phyloP scores from a whole-genome alignment of 2,329 filamentous ascomycete species.

The Pezicula radicicola region DNA sequence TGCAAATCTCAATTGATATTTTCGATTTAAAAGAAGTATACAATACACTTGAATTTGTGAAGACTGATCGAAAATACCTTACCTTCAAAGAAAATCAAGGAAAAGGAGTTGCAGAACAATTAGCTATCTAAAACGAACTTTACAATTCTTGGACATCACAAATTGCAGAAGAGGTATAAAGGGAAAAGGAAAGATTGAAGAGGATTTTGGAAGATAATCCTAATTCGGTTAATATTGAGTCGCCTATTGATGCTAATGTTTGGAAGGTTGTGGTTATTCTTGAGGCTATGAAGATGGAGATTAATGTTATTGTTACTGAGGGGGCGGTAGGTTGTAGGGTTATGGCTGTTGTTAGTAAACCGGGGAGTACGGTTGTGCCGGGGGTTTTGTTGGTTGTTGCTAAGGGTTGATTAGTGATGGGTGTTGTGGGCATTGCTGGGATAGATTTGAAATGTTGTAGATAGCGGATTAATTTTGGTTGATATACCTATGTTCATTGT shows the following conservation, averaged over 20 bases:
- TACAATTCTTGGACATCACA: conserved; percentile 28
- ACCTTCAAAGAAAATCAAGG: conserved; percentile 8
- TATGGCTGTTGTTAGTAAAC: conserved; percentile 36
- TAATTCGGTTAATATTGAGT: conserved; percentile 32
- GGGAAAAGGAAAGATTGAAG: conserved; percentile 10
- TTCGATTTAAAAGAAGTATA: conserved; percentile 30
- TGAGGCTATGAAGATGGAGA: conserved; percentile 58
- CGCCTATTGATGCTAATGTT: conserved; percentile 47
- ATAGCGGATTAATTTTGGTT: no score
- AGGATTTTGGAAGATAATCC: conserved; percentile 14
- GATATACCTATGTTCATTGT: no score
- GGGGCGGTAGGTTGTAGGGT: conserved; percentile 26
- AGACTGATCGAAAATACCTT: conserved; percentile 13
- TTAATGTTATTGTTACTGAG: conserved; percentile 34
- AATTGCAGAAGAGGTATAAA: conserved; percentile 15
- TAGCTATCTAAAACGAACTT: conserved; percentile 24
- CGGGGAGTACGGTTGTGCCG: conserved; percentile 33
- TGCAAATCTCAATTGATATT: conserved; percentile 22
- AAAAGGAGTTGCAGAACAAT: conserved; percentile 16
- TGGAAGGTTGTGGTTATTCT: conserved; percentile 50
- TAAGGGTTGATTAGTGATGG: conserved; percentile 6
- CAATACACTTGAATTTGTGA: conserved; percentile 16
- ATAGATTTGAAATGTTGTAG: no score
- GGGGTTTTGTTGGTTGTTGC: conserved; percentile 19
- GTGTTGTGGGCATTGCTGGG: no score